Evolutionary conservation across 2,329 filamentous ascomycete genomes (phyloP).

Genomic region (Neonectria punicea): DNA sequence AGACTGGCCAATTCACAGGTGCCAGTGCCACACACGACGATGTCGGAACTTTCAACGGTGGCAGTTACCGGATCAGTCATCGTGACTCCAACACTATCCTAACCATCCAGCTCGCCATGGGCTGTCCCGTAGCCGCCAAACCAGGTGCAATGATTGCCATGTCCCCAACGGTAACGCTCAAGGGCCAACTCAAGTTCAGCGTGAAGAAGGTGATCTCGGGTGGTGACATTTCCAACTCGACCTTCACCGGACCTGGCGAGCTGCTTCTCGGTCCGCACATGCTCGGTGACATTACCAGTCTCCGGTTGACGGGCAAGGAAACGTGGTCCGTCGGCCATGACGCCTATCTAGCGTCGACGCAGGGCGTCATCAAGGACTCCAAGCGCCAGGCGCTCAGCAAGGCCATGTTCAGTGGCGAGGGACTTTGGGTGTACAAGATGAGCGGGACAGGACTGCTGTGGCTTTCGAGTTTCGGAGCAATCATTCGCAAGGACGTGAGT

Average conservation of each 20-base stretch:
- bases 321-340: slow-evolving; percentile 89
- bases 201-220: slow-evolving; percentile 91
- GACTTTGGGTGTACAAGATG: slow-evolving; percentile 90
- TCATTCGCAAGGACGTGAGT: slow-evolving; percentile 91
- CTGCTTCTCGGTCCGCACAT: slow-evolving; percentile 82
- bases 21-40: slow-evolving; percentile 76
- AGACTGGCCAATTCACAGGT: slow-evolving; percentile 70
- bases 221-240: slow-evolving; percentile 81
- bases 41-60: slow-evolving; percentile 96
- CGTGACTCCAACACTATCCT: slow-evolving; percentile 90
- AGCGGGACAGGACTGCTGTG: slow-evolving; percentile 84
- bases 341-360: slow-evolving; percentile 85
- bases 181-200: slow-evolving; percentile 84
- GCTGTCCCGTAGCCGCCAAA: slow-evolving; percentile 83
- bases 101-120: slow-evolving; percentile 89
- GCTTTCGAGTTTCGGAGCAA: slow-evolving; percentile 93
- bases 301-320: slow-evolving; percentile 77
- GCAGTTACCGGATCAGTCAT: slow-evolving; percentile 92
- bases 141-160: slow-evolving; percentile 95
- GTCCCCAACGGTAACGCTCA: slow-evolving; percentile 87
- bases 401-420: slow-evolving; percentile 93
- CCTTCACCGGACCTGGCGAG: slow-evolving; percentile 90
- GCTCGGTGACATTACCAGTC: slow-evolving; percentile 86
- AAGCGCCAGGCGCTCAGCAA: slow-evolving; percentile 89
- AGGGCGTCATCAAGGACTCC: slow-evolving; percentile 88